Percentiles rank a stretch among this genome's conserved stretches.
These are phyloP conservation scores for Musa balbisiana DNA, from an alignment of 202 grass and related monocot species.

Conservation along the genomic window DNA sequence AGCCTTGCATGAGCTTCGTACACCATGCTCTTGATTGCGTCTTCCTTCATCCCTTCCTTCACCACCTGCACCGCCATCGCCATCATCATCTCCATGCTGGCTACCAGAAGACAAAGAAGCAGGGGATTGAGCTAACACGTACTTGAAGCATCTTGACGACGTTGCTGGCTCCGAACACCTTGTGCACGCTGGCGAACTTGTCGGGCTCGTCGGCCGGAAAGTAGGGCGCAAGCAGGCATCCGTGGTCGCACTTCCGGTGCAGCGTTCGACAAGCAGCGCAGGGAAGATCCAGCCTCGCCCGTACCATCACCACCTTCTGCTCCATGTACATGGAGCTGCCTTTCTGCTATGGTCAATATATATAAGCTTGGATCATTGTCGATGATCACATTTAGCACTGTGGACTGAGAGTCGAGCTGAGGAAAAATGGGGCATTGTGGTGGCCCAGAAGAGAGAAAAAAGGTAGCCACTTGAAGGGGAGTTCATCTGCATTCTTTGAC, in stretches of 20 bases:
- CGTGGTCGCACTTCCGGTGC: conserved; percentile 32
- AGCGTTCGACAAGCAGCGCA: conserved; percentile 32
- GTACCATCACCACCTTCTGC: neutral
- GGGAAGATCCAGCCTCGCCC: conserved; percentile 20
- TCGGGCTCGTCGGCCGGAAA: conserved; percentile 33
- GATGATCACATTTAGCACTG: no score
- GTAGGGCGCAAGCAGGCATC: conserved; percentile 31
- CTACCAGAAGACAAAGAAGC: neutral
- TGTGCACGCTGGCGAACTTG: conserved; percentile 37
- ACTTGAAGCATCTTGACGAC: conserved; percentile 42
- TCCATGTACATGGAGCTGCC: no score
- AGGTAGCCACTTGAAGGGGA: no score
- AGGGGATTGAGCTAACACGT: neutral
- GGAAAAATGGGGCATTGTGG: no score
- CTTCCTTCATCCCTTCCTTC: conserved; percentile 25
- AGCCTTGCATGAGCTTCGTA: conserved; percentile 36
- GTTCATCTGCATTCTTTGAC: no score
- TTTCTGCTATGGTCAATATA: no score
- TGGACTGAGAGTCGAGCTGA: no score
- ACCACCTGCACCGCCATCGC: conserved; percentile 10
- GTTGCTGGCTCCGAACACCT: conserved; percentile 43
- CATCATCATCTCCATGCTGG: neutral
- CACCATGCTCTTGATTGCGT: conserved; percentile 38
- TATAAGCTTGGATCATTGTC: no score
- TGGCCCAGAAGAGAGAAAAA: no score